Percentiles rank a stretch among this genome's conserved stretches.
Evolutionary conservation across 345 rosid genomes (phyloP).

Genomic region (Cochlearia excelsa): DNA sequence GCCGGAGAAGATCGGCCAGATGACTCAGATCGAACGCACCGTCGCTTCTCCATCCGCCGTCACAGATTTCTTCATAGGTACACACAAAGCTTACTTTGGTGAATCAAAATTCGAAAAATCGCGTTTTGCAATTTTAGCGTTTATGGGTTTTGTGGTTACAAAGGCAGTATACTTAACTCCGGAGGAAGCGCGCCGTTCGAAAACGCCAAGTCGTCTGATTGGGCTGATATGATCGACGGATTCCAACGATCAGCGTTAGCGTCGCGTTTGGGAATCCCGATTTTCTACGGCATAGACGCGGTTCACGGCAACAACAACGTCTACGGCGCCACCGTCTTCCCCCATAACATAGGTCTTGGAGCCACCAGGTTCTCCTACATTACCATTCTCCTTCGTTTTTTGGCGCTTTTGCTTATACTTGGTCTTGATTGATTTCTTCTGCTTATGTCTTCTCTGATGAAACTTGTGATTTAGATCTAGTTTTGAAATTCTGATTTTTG

Average conservation of each 20-base stretch:
- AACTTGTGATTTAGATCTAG: background rate
- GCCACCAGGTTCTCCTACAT: constrained; percentile 63
- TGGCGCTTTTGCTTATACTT: background rate
- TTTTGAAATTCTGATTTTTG: background rate
- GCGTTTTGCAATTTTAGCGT: background rate
- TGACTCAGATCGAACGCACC: constrained; percentile 41
- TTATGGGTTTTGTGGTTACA: constrained; percentile 19
- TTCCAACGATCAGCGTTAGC: constrained; percentile 60
- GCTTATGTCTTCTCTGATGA: constrained; percentile 11
- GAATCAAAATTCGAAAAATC: background rate
- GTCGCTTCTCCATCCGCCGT: constrained; percentile 21
- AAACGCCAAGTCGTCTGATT: constrained; percentile 58
- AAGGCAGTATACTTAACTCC: constrained; percentile 77
- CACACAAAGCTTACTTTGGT: background rate
- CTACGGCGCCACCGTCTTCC: constrained; percentile 85
- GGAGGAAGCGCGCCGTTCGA: constrained; percentile 75
- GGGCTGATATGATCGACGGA: constrained; percentile 87
- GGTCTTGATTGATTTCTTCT: constrained; percentile 8
- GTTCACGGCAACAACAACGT: constrained; percentile 84
- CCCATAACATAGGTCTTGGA: constrained; percentile 86
- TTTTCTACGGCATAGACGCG: constrained; percentile 85
- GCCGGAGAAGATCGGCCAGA: constrained; percentile 76
- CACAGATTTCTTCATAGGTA: constrained; percentile 31
- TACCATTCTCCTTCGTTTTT: constrained; percentile 7
- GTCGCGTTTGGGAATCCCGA: constrained; percentile 76